Evolutionary conservation across 2,329 filamentous ascomycete species (phyloP), one percentile per base, ranked within the genome.

Genomic region (Alternaria brassicicola): DNA sequence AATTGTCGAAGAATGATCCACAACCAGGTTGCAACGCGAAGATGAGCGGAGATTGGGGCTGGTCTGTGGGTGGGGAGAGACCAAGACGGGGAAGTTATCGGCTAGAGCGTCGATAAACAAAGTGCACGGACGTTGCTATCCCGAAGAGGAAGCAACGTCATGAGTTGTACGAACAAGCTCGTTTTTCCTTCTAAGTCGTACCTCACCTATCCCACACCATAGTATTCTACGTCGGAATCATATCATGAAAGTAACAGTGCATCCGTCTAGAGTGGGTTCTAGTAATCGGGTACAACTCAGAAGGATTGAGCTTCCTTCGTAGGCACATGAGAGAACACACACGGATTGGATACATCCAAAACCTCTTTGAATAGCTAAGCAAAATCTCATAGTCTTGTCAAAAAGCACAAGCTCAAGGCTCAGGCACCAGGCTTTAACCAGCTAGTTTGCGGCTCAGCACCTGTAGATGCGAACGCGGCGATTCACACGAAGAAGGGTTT

Each of bases 51-150:
- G 59, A 65, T 66, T 62, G 59, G 61, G 58, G 55, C 63, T 63
- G 66, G 67, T 66, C 67, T 70, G 70, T 68, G 67, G 63, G 64
- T 54, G 64, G 60, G 65, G 64, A 58, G 53, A 48, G 57, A 36
- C 33, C n/a, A 36, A 36, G 33, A 51, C 42, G 48, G 59, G 59
- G 51, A 50, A 57, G 57, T 26, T 58, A 56, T 57, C 57, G 54
- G 51, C 63, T 63, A 56, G 57, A 43, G 53, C 59, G 43, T 62
- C 49, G 59, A 64, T 62, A 66, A 64, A 65, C 63, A 66, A 66
- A 60, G 53, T 30, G 61, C 63, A 65, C 61, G 53, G 61, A 25
- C 63, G 45, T 39, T 43, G 30, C 38, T 42, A 10, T 51, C 52
- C 55, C 28, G 42, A 50, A 47, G 21, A 49, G 50, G 42, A 38